A percentile compares a stretch with the other conserved stretches of the same genome.
phyloP scores from a whole-genome alignment of 345 rosid genomes.

The Citrus australasica region DNA sequence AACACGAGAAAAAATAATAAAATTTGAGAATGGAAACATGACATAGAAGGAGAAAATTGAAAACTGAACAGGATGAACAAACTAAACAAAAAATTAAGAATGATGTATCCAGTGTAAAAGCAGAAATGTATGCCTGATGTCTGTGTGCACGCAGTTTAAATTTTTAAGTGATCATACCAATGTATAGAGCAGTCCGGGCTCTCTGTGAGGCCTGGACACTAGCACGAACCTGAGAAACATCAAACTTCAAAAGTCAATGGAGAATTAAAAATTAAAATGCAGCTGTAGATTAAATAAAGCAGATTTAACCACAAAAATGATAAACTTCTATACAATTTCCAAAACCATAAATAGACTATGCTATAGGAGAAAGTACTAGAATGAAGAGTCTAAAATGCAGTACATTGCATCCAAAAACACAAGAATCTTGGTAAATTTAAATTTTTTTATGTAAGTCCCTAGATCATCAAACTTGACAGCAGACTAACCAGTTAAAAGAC shows the following conservation, averaged over 20 bases:
- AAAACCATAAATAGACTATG: neutral
- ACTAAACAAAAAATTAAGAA: neutral
- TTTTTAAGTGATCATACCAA: slow-evolving; percentile 42
- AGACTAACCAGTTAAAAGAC: neutral
- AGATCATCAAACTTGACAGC: neutral
- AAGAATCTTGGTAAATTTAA: neutral
- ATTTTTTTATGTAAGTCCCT: neutral
- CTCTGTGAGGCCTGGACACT: slow-evolving; percentile 67
- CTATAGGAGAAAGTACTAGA: neutral
- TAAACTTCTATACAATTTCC: neutral
- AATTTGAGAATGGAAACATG: neutral
- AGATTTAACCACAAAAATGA: neutral
- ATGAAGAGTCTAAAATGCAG: neutral
- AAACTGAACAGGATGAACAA: neutral
- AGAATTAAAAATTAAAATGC: slow-evolving; percentile 7
- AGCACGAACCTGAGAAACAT: slow-evolving; percentile 73
- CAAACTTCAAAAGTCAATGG: slow-evolving; percentile 3
- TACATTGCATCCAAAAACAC: neutral
- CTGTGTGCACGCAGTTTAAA: neutral
- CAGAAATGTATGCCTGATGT: neutral
- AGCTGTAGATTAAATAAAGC: neutral
- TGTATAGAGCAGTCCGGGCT: slow-evolving; percentile 84
- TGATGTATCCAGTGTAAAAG: neutral
- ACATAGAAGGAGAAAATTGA: neutral
- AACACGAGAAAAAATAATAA: neutral